phyloP scores from a whole-genome alignment of 768 basidiomycete species.

The Mycena alexandri region DNA sequence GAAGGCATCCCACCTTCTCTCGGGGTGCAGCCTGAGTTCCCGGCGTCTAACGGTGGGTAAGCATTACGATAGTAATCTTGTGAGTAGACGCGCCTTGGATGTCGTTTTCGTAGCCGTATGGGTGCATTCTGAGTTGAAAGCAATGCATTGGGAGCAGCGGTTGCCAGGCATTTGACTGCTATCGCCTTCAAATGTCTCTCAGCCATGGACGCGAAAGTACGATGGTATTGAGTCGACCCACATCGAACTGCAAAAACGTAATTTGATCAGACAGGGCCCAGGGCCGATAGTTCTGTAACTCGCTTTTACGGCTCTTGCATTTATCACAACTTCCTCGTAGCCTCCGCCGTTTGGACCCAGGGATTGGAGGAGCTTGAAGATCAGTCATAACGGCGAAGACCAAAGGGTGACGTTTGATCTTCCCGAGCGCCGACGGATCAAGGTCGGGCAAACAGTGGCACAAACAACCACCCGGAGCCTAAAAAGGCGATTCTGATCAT shows the following conservation, averaged over 20 bases:
- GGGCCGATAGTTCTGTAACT: not conserved
- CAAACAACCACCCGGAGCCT: not conserved
- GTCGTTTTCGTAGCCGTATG: constrained; percentile 46
- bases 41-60: constrained; percentile 1
- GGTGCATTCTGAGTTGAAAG: constrained; percentile 74
- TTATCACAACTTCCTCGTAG: constrained; percentile 32
- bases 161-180: constrained; percentile 78
- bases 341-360: constrained; percentile 34
- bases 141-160: constrained; percentile 75
- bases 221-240: not conserved
- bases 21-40: not conserved
- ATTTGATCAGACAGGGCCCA: not conserved
- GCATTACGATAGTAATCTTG: not conserved
- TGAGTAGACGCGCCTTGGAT: constrained; percentile 13
- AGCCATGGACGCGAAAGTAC: not conserved
- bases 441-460: too few species aligned
- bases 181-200: constrained; percentile 60
- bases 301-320: constrained; percentile 36
- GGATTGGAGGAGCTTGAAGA: not conserved
- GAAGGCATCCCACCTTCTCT: too few species aligned
- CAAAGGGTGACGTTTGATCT: not conserved
- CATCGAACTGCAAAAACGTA: constrained; percentile 24
- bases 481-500: not conserved
- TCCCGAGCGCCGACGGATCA: not conserved
- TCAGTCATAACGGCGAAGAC: constrained; percentile 4